Evolutionary conservation across 179 eudicot genomes (phyloP).

Genomic region (Silene coronaria): DNA sequence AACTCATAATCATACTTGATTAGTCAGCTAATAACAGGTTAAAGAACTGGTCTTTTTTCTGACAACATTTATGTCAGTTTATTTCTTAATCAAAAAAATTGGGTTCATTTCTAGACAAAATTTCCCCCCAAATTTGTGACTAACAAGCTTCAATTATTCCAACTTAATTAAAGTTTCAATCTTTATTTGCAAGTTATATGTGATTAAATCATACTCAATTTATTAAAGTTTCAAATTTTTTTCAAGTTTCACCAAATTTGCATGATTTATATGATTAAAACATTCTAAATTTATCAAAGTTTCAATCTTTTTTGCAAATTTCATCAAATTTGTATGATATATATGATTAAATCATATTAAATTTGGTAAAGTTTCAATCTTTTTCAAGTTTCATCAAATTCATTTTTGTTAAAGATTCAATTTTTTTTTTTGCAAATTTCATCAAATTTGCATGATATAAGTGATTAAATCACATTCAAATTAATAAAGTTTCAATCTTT

Average conservation of each 20-base stretch:
- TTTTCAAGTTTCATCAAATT: neutral
- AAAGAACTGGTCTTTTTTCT: neutral
- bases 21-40: too few relatives aligned
- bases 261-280: neutral
- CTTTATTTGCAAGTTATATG: neutral
- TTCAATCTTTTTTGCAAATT: slow-evolving; percentile 15
- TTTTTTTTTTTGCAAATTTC: neutral
- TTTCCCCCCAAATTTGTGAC: slow-evolving; percentile 7
- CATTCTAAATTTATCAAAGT: neutral
- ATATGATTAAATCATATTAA: neutral
- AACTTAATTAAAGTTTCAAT: neutral
- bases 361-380: slow-evolving; percentile 2
- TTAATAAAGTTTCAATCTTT: slow-evolving; percentile 13
- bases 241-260: neutral
- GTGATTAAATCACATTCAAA: neutral
- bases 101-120: neutral
- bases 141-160: neutral
- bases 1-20: too few relatives aligned
- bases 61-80: neutral
- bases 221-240: neutral
- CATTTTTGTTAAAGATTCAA: neutral
- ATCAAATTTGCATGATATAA: neutral
- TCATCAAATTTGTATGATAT: neutral
- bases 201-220: slow-evolving; percentile 4
- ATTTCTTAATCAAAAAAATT: neutral